Evolutionary conservation across 352 stramenopile genomes (phyloP), one percentile per base, ranked within the genome.

Genomic region (Blastocystis sp.): DNA sequence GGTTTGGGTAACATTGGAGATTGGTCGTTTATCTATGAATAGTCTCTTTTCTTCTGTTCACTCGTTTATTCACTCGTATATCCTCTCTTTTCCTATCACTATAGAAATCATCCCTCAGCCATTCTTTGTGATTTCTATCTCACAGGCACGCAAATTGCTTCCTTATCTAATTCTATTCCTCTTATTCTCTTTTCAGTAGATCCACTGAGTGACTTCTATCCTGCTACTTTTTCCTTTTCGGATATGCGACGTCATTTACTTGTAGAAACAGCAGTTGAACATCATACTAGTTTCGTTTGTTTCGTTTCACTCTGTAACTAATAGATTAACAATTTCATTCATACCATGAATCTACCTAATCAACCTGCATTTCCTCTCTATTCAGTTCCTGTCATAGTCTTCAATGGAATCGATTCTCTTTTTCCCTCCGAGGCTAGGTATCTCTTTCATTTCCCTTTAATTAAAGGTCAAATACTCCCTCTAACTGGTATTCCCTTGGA

Each of bases 71-170:
- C 24, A 30, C 9, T 22, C 57, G 73, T 84, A 40, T 1, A 17
- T n/a, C 22, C 48, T 11, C 7, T 0, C 24, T 15, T 54, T 42
- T 42, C 7, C 3, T 64, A 35, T 68, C 4, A 68, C 48, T 15
- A 19, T 44, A 84, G 73, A 40, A 30, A 69, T 30, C 17, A 44
- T 24, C 73, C 73, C 6, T 53, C 51, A 13, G 22, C 59, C 56
- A 57, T 84, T n/a, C 17, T 84, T 22, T 84, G 42, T 22, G 73
- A 84, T 42, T 64, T 66, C 56, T 33, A 44, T 33, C 73, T 84
- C 35, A 53, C 48, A 19, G 73, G 73, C 33, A 19, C 54, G 4
- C 73, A 84, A 37, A 6, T 84, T n/a, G 73, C 73, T 15, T 53
- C 73, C 9, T 35, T 68, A 33, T 30, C 73, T 7, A 30, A 37